phyloP scores from a whole-genome alignment of 1,284 basidiomycete species.

The Testicularia cyperi region DNA sequence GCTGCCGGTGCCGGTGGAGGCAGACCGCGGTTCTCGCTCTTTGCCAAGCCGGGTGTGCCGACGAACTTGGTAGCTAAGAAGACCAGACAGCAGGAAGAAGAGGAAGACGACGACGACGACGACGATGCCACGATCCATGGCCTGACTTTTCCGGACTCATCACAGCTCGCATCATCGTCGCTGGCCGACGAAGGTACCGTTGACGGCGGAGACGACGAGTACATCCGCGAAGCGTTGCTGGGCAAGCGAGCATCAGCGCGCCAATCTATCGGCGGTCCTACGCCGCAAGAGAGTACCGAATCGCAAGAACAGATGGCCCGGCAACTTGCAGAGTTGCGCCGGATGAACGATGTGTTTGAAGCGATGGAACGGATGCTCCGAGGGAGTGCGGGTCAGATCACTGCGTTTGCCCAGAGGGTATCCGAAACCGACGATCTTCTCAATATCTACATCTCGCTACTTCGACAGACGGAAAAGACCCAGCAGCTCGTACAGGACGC shows the following conservation, averaged over 20 bases:
- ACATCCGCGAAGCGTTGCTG: conserved; percentile 35
- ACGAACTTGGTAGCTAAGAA: conserved; percentile 29
- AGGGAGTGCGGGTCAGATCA: conserved; percentile 45
- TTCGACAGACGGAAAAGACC: conserved; percentile 49
- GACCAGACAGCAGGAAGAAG: not conserved
- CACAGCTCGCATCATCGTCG: conserved; percentile 6
- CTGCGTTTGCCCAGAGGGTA: conserved; percentile 47
- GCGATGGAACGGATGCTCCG: conserved; percentile 48
- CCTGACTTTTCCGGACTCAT: conserved; percentile 8
- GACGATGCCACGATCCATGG: conserved; percentile 22
- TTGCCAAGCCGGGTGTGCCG: conserved; percentile 32
- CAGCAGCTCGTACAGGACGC: conserved; percentile 44
- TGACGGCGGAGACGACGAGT: conserved; percentile 23
- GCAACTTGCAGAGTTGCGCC: conserved; percentile 47
- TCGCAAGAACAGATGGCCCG: conserved; percentile 38
- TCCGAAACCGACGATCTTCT: conserved; percentile 49
- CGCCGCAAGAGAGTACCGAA: conserved; percentile 25
- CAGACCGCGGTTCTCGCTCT: conserved; percentile 33
- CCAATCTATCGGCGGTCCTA: conserved; percentile 19
- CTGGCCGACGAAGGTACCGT: conserved; percentile 1
- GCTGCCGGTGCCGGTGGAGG: not conserved
- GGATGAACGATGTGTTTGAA: conserved; percentile 54
- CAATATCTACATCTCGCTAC: conserved; percentile 49
- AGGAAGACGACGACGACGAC: conserved; percentile 21
- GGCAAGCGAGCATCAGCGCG: conserved; percentile 20